Base-by-base conservation (phyloP, 106 monocot genomes). In the Dendrobium officinale region DNA sequence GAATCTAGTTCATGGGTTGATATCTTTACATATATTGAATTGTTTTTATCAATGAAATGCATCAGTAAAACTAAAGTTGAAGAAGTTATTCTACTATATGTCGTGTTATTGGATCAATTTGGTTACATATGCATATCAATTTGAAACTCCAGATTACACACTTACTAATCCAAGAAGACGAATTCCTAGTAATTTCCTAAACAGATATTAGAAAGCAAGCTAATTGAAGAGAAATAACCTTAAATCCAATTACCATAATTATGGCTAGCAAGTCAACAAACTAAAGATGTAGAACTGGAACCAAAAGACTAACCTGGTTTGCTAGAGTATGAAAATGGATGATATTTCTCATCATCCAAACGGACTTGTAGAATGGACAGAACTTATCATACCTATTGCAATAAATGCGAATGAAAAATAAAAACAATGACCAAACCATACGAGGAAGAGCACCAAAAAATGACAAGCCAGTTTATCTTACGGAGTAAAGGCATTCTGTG, bases 261-360 rank as follows among this genome's bases (percentile, higher is more conserved):
- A 51, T 51, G 51, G 51, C 45, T 45, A 9, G 45, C 15, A 15
- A 13, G 51, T 47, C 13, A 4, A 22, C 54, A 22, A 19, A 22
- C 10, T 61, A 61, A 61, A 61, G 61, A 61, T 56, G 61, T 61
- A 10, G 22, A 22, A 61, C 5, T 22, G 19, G n/a, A 61, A 61
- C 20, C 5, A 64, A 11, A 83, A 31, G 42, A 66, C 73, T 73
- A 83, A 99, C 99, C 99, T 93, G 99, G 79, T 95, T 99, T 76
- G 99, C 99, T 91, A 99, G 85, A 44, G 78, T 87, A 77, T 93
- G 85, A 85, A 95, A 99, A 85, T 99, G 93, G 77, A 99, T 91
- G 64, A 99, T 99, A 83, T 99, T 99, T 44, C 99, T 91, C 95
- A 99, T 95, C 99, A 99, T 95, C 99, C 99, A 99, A 77, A 99